Conservation (phyloP, 768 basidiomycete genomes). For the Pulveroboletus sp. region DNA sequence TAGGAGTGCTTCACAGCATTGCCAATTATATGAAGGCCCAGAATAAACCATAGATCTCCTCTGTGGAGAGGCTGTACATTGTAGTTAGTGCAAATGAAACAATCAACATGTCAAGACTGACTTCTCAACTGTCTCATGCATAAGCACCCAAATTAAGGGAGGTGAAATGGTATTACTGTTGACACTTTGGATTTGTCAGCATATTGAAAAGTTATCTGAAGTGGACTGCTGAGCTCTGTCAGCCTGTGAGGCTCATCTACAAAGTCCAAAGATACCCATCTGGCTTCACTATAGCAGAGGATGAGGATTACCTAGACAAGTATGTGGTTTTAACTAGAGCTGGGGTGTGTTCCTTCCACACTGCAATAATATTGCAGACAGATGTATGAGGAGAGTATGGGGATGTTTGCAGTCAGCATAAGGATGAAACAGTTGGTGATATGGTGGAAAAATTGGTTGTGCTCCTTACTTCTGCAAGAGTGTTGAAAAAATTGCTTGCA, state of each 20-base stretch:
- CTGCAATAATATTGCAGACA: slow-evolving; percentile 71
- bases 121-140: slow-evolving; percentile 41
- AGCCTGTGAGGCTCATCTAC: slow-evolving; percentile 28
- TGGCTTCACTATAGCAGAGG: slow-evolving; percentile 32
- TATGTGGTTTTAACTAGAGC: slow-evolving; percentile 32
- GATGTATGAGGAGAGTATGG: slow-evolving; percentile 70
- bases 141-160: slow-evolving; percentile 44
- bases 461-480: slow-evolving; percentile 37
- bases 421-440: slow-evolving; percentile 45
- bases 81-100: slow-evolving; percentile 9
- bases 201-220: slow-evolving; percentile 12
- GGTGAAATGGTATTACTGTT: slow-evolving; percentile 38
- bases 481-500: slow-evolving; percentile 35
- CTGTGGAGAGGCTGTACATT: slow-evolving; percentile 72
- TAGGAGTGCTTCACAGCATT: slow-evolving; percentile 74
- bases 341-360: slow-evolving; percentile 77
- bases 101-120: slow-evolving; percentile 20
- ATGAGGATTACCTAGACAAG: slow-evolving; percentile 37
- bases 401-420: slow-evolving; percentile 61
- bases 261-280: slow-evolving; percentile 34
- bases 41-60: slow-evolving; percentile 87
- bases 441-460: slow-evolving; percentile 24
- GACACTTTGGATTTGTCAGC: slow-evolving; percentile 26
- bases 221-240: slow-evolving; percentile 17
- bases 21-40: slow-evolving; percentile 71